Evolutionary conservation across 2,329 filamentous ascomycete genomes (phyloP), one percentile per base, ranked within the genome.

Genomic region (Xylariomycetidae sp.): DNA sequence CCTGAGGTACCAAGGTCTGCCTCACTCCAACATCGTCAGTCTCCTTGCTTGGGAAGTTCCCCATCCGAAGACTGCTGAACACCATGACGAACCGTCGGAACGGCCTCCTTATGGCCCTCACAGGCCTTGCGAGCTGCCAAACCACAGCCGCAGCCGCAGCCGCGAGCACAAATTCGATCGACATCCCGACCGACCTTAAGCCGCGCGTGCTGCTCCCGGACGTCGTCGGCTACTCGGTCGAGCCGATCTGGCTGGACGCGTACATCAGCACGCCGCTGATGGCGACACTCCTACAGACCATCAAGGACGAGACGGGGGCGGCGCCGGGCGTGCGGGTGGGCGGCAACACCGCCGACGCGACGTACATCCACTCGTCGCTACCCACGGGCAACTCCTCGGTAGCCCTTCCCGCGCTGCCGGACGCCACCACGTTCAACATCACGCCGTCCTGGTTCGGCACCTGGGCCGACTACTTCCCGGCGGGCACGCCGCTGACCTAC

Each of bases 301-400:
- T 58, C 35, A 47, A 44, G 6, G 39, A 46, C 16, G 37, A 57
- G 8, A 52, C 52, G 6, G 53, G 54, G 27, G 55, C 50, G 27
- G 43, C 52, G 16, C 45, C 56, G 4, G 53, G 53, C 1, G 50
- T 59, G 32, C 56, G 56, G 15, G 45, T 59, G 6, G 56, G 56
- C 25, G 56, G 56, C 25, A 58, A 56, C 42, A 56, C 56, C 14
- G 56, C 55, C 25, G 56, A 59, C 36, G 46, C 55, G 44, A 59
- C 56, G 6, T 56, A 56, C 35, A 24, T 53, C 13, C 43, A 54
- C 41, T 33, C 41, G 14, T 40, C 44, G 10, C 47, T 57, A 7
- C 26, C 51, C 2, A 53, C 45, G 3, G 50, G 52, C 4, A 52
- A 44, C 37, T 32, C 55, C 52, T 17, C 14, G 10, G 47, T 44